A percentile compares a stretch with the other conserved stretches of the same genome.
Evolutionary conservation across 805 yeast species (phyloP).

Genomic region (Candida hispaniensis): DNA sequence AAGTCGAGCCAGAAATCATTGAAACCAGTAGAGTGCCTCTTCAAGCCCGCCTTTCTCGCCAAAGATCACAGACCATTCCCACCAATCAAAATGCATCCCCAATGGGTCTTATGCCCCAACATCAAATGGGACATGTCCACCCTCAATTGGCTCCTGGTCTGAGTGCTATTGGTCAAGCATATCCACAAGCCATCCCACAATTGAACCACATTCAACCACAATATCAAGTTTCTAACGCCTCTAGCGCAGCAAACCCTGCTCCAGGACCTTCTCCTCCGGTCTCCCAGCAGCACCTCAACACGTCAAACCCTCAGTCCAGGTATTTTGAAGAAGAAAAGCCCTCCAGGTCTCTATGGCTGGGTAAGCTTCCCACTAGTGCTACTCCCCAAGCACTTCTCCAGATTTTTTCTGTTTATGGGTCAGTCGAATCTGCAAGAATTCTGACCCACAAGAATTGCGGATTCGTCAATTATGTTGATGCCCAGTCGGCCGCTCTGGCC

Average conservation of each 20-base stretch:
- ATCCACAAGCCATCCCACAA: constrained; percentile 10
- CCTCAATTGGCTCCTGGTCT: constrained; percentile 14
- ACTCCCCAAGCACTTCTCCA: constrained; percentile 49
- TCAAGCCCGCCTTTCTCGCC: too few relatives aligned
- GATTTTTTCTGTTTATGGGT: constrained; percentile 53
- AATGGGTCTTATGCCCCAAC: too few relatives aligned
- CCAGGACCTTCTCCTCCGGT: constrained; percentile 14
- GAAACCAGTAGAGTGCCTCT: too few relatives aligned
- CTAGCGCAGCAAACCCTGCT: constrained; percentile 1
- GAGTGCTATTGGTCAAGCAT: constrained; percentile 12
- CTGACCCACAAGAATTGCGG: constrained; percentile 39
- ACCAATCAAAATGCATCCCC: too few relatives aligned
- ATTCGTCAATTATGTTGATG: constrained; percentile 58
- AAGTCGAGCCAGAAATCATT: too few relatives aligned
- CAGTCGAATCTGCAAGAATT: constrained; percentile 48
- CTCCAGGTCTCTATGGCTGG: constrained; percentile 63
- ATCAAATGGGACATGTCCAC: constrained; percentile 13
- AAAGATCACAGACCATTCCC: too few relatives aligned
- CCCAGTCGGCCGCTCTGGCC: constrained; percentile 72
- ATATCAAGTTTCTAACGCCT: constrained; percentile 1
- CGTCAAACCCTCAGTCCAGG: constrained; percentile 15
- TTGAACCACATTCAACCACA: too few relatives aligned
- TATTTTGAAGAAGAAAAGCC: constrained; percentile 37
- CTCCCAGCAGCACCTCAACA: constrained; percentile 18
- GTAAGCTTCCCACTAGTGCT: constrained; percentile 59